phyloP scores from a whole-genome alignment of 1,284 basidiomycete genomes.

The Rhodotorula sp. region DNA sequence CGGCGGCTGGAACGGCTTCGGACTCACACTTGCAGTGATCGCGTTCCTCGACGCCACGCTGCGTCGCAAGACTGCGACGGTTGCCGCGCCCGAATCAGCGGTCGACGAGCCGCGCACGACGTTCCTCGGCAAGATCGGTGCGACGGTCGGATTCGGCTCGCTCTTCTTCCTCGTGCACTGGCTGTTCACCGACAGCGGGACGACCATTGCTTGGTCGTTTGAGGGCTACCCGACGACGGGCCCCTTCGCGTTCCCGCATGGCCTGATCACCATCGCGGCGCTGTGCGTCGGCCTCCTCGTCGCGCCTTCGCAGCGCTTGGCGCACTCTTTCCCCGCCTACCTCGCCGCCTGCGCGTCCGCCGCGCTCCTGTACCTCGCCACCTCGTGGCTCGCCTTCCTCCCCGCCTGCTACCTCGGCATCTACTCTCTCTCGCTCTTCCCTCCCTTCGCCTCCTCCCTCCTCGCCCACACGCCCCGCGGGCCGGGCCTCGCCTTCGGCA shows the following conservation, averaged over 20 bases:
- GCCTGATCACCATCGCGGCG: constrained; percentile 67
- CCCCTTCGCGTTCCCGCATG: constrained; percentile 71
- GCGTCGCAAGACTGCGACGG: neutral
- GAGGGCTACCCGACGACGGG: constrained; percentile 78
- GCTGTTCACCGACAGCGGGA: constrained; percentile 75
- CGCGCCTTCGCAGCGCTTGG: constrained; percentile 43
- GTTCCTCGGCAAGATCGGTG: neutral
- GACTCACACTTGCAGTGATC: constrained; percentile 53
- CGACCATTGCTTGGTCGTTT: constrained; percentile 88
- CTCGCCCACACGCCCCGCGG: constrained; percentile 41
- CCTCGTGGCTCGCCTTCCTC: constrained; percentile 72
- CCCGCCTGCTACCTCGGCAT: constrained; percentile 69
- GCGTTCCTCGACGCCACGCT: constrained; percentile 15
- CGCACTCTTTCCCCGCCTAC: constrained; percentile 48
- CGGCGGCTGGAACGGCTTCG: constrained; percentile 71
- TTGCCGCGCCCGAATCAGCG: neutral
- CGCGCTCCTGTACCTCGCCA: constrained; percentile 62
- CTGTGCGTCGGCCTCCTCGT: constrained; percentile 60
- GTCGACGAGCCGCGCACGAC: neutral
- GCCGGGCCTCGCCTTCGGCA: constrained; percentile 57
- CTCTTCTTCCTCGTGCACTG: constrained; percentile 76
- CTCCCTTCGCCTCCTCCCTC: constrained; percentile 57
- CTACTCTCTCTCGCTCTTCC: constrained; percentile 68
- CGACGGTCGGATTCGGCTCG: constrained; percentile 65
- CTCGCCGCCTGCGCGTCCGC: constrained; percentile 59